A percentile compares a stretch with the other conserved stretches of the same genome.
phyloP scores from a whole-genome alignment of 768 basidiomycete species.

The Mycena belliarum region DNA sequence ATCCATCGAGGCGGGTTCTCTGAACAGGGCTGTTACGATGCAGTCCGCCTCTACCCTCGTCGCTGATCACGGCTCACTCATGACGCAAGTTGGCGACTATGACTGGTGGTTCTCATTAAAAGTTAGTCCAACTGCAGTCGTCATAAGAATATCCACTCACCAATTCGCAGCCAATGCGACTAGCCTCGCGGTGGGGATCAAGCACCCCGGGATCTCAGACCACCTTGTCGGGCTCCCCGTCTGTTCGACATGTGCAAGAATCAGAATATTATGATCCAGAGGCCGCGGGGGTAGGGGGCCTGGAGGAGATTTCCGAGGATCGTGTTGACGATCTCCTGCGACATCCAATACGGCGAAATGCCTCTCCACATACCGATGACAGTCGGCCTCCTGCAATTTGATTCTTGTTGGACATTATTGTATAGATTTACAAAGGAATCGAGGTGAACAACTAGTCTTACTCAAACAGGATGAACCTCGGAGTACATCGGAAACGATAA shows the following conservation, averaged over 20 bases:
- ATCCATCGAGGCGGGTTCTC: slow-evolving; percentile 7
- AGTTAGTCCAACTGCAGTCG: not conserved
- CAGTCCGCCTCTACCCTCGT: slow-evolving; percentile 28
- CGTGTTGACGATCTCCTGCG: slow-evolving; percentile 14
- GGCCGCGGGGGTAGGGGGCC: not conserved
- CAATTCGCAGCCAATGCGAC: slow-evolving; percentile 8
- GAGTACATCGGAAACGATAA: too few species aligned
- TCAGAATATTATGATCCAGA: slow-evolving; percentile 14
- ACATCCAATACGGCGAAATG: slow-evolving; percentile 17
- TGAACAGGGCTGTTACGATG: slow-evolving; percentile 17
- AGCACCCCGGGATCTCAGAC: not conserved
- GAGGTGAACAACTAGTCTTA: too few species aligned
- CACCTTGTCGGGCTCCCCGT: not conserved
- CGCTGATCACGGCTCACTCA: slow-evolving; percentile 24
- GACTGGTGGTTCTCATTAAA: slow-evolving; percentile 5
- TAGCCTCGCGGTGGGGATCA: slow-evolving; percentile 9
- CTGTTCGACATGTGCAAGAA: slow-evolving; percentile 9
- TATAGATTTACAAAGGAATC: not conserved
- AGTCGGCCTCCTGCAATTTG: slow-evolving; percentile 1
- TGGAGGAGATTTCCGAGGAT: slow-evolving; percentile 10
- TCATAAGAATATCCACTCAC: not conserved
- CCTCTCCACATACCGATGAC: slow-evolving; percentile 7
- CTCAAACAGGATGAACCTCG: too few species aligned
- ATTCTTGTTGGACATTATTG: not conserved
- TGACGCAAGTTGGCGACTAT: not conserved